Evolutionary conservation across 495 filamentous ascomycete species (phyloP), one percentile per base, ranked within the genome.

Genomic region (Trichocladium antarcticum): DNA sequence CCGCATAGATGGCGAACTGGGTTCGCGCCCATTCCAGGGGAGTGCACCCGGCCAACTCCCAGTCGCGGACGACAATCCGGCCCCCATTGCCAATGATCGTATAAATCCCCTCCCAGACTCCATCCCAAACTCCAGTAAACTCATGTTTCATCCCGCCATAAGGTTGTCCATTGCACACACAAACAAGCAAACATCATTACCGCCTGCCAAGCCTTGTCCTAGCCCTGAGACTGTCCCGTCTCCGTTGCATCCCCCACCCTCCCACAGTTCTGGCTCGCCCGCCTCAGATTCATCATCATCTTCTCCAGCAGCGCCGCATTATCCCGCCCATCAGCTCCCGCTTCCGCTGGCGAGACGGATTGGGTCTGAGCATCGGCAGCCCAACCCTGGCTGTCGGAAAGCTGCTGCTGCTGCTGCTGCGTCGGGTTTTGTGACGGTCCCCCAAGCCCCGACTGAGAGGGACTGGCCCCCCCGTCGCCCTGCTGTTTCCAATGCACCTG

Each of bases 261-360:
- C 12, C 38, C 53, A 29, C 46, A 29, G 5, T 37, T 51, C 42
- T 49, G 45, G 34, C 54, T 62, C 22, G 63, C 68, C 49, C 58
- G 57, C 38, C 57, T 61, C 16, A 72, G 51, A 39, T 69, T 69
- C 29, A 44, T 42, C 58, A 77, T 71, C 52, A 77, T 70, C 55
- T 67, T 67, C 59, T 77, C 69, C 36, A 77, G 61, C n/a, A 77
- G 46, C 27, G 68, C 68, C 54, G 68, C 7, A 14, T 45, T 34
- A 22, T 39, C 34, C 1, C 37, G 11, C 17, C 9, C 21, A 3
- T 32, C 5, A 10, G 2, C 31, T 32, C 24, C 24, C 3, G 4
- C 24, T 4, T 27, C 24, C 8, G 3, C 24, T 4, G 24, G 24
- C 24, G 24, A 8, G 24, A 27, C 3, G 4, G 24, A 27, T 27